Percentiles rank a stretch among this genome's conserved stretches.
Conservation (phyloP, 495 filamentous ascomycete species). For the Sphaerosporella brunnea region DNA sequence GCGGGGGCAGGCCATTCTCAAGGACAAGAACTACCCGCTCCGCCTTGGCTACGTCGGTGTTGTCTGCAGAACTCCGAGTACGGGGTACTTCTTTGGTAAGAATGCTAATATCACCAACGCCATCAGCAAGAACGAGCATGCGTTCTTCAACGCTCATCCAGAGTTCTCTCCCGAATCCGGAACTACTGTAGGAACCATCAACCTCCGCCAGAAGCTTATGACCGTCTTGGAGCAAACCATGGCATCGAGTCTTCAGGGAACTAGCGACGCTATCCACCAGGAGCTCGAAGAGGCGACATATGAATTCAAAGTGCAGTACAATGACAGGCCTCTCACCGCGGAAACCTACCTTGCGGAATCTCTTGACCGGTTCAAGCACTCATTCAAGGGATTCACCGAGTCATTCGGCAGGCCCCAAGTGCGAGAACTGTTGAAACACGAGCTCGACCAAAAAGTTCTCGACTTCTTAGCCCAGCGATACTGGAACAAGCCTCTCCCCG, state of each 20-base stretch:
- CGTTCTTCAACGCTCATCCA: constrained; percentile 74
- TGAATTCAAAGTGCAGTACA: constrained; percentile 99
- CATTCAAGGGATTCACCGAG: constrained; percentile 82
- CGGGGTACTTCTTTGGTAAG: constrained; percentile 69
- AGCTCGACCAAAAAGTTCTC: constrained; percentile 85
- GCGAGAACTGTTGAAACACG: constrained; percentile 70
- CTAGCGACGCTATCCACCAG: constrained; percentile 77
- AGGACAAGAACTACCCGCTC: constrained; percentile 83
- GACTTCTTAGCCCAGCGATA: constrained; percentile 89
- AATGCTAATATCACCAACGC: constrained; percentile 62
- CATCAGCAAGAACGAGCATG: constrained; percentile 72
- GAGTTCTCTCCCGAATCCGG: constrained; percentile 47
- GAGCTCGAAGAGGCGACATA: constrained; percentile 95
- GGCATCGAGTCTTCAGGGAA: constrained; percentile 72
- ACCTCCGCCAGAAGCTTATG: constrained; percentile 87
- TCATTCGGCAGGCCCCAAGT: constrained; percentile 80
- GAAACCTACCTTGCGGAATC: constrained; percentile 92
- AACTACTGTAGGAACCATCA: constrained; percentile 65
- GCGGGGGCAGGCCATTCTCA: constrained; percentile 58
- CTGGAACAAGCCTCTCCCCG: constrained; percentile 91
- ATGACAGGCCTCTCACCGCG: constrained; percentile 81
- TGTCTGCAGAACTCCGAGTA: constrained; percentile 54
- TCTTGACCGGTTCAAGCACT: constrained; percentile 92
- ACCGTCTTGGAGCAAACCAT: constrained; percentile 91
- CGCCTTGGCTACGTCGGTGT: constrained; percentile 95